A percentile compares a stretch with the other conserved stretches of the same genome.
phyloP scores from a whole-genome alignment of 1,139 yeast species.

The Yamadazyma epiphylla region DNA sequence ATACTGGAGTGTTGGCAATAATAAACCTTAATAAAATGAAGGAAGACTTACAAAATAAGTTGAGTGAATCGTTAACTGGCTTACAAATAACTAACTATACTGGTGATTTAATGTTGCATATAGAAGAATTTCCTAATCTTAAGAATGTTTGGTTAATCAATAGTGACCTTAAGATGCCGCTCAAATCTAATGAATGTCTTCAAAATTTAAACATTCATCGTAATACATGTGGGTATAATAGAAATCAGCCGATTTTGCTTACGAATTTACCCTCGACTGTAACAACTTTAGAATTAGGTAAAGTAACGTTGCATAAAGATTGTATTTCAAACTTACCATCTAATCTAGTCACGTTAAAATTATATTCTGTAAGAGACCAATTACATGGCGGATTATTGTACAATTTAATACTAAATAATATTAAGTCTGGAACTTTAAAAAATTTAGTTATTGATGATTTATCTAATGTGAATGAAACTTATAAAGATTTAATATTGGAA shows the following conservation, averaged over 20 bases:
- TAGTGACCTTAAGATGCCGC: slow-evolving; percentile 14
- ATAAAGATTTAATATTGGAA: background rate
- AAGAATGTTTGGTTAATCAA: slow-evolving; percentile 16
- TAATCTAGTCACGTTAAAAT: slow-evolving; percentile 7
- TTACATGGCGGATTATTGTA: slow-evolving; percentile 10
- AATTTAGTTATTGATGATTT: slow-evolving; percentile 4
- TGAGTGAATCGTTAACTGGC: slow-evolving; percentile 7
- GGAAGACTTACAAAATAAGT: slow-evolving; percentile 1
- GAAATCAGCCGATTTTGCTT: slow-evolving; percentile 7
- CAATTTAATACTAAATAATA: slow-evolving; percentile 5
- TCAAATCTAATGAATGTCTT: no score
- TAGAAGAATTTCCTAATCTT: slow-evolving; percentile 10
- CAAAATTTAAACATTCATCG: slow-evolving; percentile 12
- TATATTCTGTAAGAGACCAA: slow-evolving; percentile 14
- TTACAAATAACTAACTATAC: slow-evolving; percentile 12
- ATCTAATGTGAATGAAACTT: slow-evolving; percentile 1
- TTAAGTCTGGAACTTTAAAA: slow-evolving; percentile 3
- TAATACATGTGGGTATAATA: slow-evolving; percentile 14
- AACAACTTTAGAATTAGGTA: slow-evolving; percentile 13
- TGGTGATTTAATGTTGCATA: slow-evolving; percentile 13
- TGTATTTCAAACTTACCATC: slow-evolving; percentile 11
- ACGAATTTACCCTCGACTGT: slow-evolving; percentile 14
- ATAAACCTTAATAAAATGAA: slow-evolving; percentile 12
- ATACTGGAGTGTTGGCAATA: slow-evolving; percentile 14
- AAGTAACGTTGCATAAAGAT: slow-evolving; percentile 11